Evolutionary conservation across 306 rosid species (phyloP).

Genomic region (Castanea crenata): DNA sequence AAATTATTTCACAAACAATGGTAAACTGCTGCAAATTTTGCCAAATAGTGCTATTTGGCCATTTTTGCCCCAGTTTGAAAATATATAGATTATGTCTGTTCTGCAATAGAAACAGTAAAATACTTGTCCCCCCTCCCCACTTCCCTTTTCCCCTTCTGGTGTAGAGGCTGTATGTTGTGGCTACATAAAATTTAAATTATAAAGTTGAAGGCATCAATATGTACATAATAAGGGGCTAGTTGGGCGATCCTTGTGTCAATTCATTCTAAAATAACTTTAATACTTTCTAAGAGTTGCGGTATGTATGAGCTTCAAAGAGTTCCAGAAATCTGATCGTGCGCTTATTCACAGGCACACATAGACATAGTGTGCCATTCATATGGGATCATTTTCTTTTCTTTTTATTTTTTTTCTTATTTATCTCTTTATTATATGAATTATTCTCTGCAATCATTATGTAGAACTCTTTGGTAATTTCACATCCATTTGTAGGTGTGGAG

Average conservation of each 20-base stretch:
- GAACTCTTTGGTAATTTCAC: constrained; percentile 16
- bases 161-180: not conserved
- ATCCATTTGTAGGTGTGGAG: constrained; percentile 81
- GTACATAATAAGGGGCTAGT: not conserved
- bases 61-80: too few relatives aligned
- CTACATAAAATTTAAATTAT: not conserved
- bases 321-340: not conserved
- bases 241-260: not conserved
- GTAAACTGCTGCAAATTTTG: too few relatives aligned
- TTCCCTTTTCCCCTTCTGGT: too few relatives aligned
- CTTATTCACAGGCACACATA: not conserved
- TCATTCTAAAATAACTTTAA: too few relatives aligned
- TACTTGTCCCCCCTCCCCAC: too few relatives aligned
- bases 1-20: too few relatives aligned
- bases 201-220: not conserved
- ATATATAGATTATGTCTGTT: too few relatives aligned
- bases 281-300: not conserved
- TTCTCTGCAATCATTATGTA: not conserved
- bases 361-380: not conserved
- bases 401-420: not conserved
- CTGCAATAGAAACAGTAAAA: too few relatives aligned
- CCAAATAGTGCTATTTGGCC: too few relatives aligned
- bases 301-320: not conserved
- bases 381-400: not conserved
- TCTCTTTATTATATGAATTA: not conserved